Evolutionary conservation across 2,329 filamentous ascomycete species (phyloP).

Genomic region (Pseudogymnoascus sp.): DNA sequence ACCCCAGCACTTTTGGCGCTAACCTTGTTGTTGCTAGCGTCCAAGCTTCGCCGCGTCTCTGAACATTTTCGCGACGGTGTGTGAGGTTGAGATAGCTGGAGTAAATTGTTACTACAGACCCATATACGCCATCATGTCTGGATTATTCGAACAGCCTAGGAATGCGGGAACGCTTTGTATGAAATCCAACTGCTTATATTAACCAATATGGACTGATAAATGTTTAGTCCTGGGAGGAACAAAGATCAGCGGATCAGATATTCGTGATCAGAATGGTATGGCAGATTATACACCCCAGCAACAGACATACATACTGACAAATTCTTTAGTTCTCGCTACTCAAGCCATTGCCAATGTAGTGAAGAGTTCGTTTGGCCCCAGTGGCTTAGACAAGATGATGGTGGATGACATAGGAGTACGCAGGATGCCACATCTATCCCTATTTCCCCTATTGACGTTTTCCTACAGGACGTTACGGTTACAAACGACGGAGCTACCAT

Average conservation of each 20-base stretch:
- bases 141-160: constrained; percentile 91
- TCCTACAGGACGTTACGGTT: constrained; percentile 82
- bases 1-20: not conserved
- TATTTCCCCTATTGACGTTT: constrained; percentile 20
- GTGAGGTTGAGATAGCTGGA: constrained; percentile 16
- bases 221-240: constrained; percentile 76
- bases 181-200: constrained; percentile 25
- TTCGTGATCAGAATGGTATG: constrained; percentile 91
- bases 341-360: constrained; percentile 98
- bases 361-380: constrained; percentile 96
- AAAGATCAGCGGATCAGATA: constrained; percentile 95
- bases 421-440: constrained; percentile 14
- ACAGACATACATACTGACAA: constrained; percentile 18
- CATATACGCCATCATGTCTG: constrained; percentile 59
- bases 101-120: constrained; percentile 19
- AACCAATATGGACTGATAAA: constrained; percentile 31
- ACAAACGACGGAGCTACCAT: constrained; percentile 99
- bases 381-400: constrained; percentile 99
- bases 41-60: constrained; percentile 17
- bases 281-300: constrained; percentile 19
- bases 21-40: constrained; percentile 15
- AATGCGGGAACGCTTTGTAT: constrained; percentile 84
- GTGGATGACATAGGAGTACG: constrained; percentile 95
- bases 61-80: constrained; percentile 17
- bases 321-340: constrained; percentile 70